Evolutionary conservation across 2,329 filamentous ascomycete species (phyloP).

Genomic region (Clonostachys rosea): DNA sequence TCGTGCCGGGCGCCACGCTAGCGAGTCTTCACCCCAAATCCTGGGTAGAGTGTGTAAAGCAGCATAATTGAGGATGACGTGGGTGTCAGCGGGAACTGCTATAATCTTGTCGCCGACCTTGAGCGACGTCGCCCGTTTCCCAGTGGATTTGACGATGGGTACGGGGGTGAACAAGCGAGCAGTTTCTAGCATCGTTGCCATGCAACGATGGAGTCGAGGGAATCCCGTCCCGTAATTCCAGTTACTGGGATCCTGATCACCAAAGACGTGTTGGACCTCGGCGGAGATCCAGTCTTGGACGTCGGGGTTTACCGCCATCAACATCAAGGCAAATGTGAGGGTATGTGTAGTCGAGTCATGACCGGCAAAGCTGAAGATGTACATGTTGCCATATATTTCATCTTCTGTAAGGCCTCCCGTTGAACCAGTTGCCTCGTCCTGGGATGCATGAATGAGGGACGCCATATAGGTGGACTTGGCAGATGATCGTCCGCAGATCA

Average conservation of each 20-base stretch:
- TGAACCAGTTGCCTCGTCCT: not conserved
- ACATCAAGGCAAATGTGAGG: conserved; percentile 31
- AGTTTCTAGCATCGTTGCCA: conserved; percentile 33
- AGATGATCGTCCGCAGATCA: not conserved
- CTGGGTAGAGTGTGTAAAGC: conserved; percentile 3
- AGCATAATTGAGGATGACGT: conserved; percentile 3
- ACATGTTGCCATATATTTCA: conserved; percentile 45
- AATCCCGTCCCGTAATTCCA: conserved; percentile 25
- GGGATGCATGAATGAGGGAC: not conserved
- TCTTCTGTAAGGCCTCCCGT: conserved; percentile 11
- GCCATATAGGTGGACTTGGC: conserved; percentile 2
- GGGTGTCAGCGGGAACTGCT: conserved; percentile 2
- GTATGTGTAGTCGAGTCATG: conserved; percentile 24
- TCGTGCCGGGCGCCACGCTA: conserved; percentile 11
- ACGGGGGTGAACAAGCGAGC: conserved; percentile 32
- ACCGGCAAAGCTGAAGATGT: conserved; percentile 42
- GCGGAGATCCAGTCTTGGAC: conserved; percentile 39
- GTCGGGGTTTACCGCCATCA: conserved; percentile 35
- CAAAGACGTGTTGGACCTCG: conserved; percentile 23
- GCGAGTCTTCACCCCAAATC: conserved; percentile 9
- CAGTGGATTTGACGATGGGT: conserved; percentile 14
- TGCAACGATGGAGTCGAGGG: conserved; percentile 31
- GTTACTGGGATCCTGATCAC: not conserved
- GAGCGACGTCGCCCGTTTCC: not conserved
- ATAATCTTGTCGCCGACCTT: conserved; percentile 1